Evolutionary conservation across 2,329 filamentous ascomycete genomes (phyloP).

Genomic region (Camillea tinctor): DNA sequence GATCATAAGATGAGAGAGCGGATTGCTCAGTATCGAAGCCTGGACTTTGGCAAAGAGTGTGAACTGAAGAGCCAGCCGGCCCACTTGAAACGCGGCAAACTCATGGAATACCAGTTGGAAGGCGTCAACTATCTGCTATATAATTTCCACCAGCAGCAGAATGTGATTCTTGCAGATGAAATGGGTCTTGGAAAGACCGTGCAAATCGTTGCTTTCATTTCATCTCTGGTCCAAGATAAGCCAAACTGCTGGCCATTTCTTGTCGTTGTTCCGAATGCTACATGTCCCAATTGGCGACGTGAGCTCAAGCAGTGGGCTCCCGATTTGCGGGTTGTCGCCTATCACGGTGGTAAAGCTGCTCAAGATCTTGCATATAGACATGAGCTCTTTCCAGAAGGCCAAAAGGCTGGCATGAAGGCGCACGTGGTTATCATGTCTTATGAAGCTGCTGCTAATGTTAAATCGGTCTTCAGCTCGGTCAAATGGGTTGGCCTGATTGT

Average conservation of each 20-base stretch:
- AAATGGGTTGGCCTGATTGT: slow-evolving; percentile 88
- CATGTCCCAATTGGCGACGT: slow-evolving; percentile 94
- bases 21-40: slow-evolving; percentile 63
- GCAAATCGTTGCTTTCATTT: slow-evolving; percentile 81
- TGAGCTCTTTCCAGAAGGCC: slow-evolving; percentile 74
- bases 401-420: slow-evolving; percentile 71
- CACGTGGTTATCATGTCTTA: slow-evolving; percentile 96
- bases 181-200: slow-evolving; percentile 99
- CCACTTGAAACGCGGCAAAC: slow-evolving; percentile 70
- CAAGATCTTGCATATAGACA: slow-evolving; percentile 77
- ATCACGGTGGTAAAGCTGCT: slow-evolving; percentile 74
- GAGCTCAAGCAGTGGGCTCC: slow-evolving; percentile 96
- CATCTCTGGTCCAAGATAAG: slow-evolving; percentile 66
- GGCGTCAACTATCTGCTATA: slow-evolving; percentile 94
- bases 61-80: slow-evolving; percentile 71
- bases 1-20: slow-evolving; percentile 63
- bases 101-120: slow-evolving; percentile 93
- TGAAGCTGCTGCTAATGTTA: slow-evolving; percentile 77
- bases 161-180: slow-evolving; percentile 91
- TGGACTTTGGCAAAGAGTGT: slow-evolving; percentile 64
- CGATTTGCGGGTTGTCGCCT: slow-evolving; percentile 82
- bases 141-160: slow-evolving; percentile 79
- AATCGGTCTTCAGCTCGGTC: slow-evolving; percentile 66
- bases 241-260: slow-evolving; percentile 86
- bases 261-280: slow-evolving; percentile 90